A percentile compares a stretch with the other conserved stretches of the same genome.
phyloP scores from a whole-genome alignment of 495 filamentous ascomycete genomes.

The Penicilliopsis zonata region DNA sequence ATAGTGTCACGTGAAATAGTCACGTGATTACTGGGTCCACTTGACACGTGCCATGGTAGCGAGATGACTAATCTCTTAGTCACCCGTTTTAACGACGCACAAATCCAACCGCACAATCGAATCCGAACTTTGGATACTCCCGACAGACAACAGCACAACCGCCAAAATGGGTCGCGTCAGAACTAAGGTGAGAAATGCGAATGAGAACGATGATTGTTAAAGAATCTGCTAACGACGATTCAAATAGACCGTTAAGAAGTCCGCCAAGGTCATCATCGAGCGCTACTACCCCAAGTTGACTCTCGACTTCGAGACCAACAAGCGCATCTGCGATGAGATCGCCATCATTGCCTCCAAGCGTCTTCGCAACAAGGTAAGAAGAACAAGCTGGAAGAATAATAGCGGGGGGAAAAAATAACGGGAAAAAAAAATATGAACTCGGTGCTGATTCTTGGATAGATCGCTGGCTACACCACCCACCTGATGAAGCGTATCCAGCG shows the following conservation, averaged over 20 bases:
- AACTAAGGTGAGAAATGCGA: slow-evolving; percentile 46
- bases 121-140: slow-evolving; percentile 3
- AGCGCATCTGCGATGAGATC: slow-evolving; percentile 99
- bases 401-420: slow-evolving; percentile 1
- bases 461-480: slow-evolving; percentile 92
- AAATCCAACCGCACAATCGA: slow-evolving; percentile 5
- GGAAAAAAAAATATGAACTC: slow-evolving; percentile 1
- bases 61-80: too few relatives aligned
- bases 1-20: too few relatives aligned
- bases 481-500: slow-evolving; percentile 98
- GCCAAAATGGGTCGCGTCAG: slow-evolving; percentile 94
- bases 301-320: slow-evolving; percentile 99
- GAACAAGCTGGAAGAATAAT: background rate
- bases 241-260: slow-evolving; percentile 91
- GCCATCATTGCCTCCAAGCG: slow-evolving; percentile 98
- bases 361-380: slow-evolving; percentile 86
- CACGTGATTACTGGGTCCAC: too few relatives aligned
- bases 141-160: too few relatives aligned
- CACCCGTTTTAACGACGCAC: too few relatives aligned
- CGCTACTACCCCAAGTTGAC: slow-evolving; percentile 97
- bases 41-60: too few relatives aligned
- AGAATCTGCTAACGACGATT: slow-evolving; percentile 3
- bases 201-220: background rate
- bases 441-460: slow-evolving; percentile 37
- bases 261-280: slow-evolving; percentile 99